Evolutionary conservation across 73 alveolate species (phyloP).

Genomic region (Tetrahymena elliotti): DNA sequence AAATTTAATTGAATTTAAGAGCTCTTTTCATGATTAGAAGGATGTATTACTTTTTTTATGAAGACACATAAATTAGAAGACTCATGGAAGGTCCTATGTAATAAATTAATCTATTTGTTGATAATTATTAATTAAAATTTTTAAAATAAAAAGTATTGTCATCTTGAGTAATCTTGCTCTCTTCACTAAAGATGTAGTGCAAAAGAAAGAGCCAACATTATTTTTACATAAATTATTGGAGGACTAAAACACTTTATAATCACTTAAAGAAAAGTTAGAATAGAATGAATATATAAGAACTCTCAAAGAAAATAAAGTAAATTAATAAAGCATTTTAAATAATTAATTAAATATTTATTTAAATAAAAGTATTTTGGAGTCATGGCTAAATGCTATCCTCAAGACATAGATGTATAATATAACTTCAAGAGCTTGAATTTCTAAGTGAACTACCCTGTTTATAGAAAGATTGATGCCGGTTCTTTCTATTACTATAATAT

Average conservation of each 20-base stretch:
- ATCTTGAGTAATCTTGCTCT: background rate
- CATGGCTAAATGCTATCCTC: background rate
- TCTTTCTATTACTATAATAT: background rate
- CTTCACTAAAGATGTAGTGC: background rate
- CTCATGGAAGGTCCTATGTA: background rate
- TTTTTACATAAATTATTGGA: background rate
- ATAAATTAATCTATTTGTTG: background rate
- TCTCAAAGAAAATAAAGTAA: background rate
- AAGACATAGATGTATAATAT: background rate
- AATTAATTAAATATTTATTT: background rate
- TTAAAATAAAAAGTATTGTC: background rate
- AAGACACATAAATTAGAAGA: background rate
- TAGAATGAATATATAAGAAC: background rate
- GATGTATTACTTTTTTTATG: background rate
- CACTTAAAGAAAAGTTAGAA: background rate
- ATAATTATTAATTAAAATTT: background rate
- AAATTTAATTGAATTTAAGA: background rate
- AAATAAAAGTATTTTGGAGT: background rate
- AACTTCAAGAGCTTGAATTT: background rate
- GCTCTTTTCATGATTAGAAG: background rate
- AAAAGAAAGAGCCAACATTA: background rate
- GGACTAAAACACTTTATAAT: background rate
- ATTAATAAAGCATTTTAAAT: background rate
- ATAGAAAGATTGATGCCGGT: background rate
- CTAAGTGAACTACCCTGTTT: background rate